phyloP scores from a whole-genome alignment of 2,329 filamentous ascomycete species.

The Trichophyton verrucosum region DNA sequence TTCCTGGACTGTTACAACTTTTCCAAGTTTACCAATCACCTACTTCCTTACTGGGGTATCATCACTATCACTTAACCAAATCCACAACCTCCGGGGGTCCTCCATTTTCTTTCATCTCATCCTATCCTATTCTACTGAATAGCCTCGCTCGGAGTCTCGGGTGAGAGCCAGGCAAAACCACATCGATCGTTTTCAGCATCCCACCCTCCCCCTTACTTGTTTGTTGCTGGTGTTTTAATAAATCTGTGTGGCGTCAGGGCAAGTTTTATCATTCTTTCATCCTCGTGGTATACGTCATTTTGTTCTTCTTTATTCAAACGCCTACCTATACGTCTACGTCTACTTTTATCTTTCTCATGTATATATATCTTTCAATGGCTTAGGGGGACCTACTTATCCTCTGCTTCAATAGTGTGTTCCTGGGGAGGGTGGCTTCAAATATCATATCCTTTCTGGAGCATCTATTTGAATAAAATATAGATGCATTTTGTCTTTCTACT shows the following conservation, averaged over 20 bases:
- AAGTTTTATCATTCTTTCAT: neutral
- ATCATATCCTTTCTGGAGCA: neutral
- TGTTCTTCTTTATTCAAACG: neutral
- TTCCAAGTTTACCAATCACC: neutral
- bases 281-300: neutral
- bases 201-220: neutral
- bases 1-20: neutral
- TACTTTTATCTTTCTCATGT: neutral
- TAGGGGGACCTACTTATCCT: neutral
- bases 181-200: neutral
- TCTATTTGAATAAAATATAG: neutral
- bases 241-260: constrained; percentile 1
- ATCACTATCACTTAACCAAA: neutral
- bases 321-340: neutral
- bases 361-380: neutral
- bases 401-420: neutral
- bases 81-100: neutral
- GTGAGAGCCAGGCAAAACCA: too few species aligned
- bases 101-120: neutral
- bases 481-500: too few species aligned
- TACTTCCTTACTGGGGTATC: neutral
- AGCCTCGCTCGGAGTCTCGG: neutral
- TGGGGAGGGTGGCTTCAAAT: neutral
- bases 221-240: neutral
- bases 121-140: neutral